Evolutionary conservation across 495 filamentous ascomycete genomes (phyloP), one percentile per base, ranked within the genome.

Genomic region (Xylaria sp.): DNA sequence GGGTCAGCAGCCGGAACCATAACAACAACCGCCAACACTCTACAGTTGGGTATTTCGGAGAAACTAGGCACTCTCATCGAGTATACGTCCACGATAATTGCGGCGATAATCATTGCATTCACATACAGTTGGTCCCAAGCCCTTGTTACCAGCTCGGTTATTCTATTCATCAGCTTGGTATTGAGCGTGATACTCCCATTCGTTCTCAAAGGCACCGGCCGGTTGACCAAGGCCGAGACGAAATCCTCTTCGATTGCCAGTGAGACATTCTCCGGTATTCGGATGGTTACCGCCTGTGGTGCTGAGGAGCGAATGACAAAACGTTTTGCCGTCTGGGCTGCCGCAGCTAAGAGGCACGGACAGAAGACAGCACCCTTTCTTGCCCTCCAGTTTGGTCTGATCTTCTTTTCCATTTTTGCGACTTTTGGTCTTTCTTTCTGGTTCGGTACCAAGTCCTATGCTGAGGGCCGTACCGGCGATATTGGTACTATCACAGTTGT

Each of bases 201-300:
- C n/a, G 85, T 89, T 68, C 80, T 91, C 50, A 89, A 87, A 71
- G 81, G 84, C 17, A 84, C 85, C 43, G 80, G 72, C 19, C 77
- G 70, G 29, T 68, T 81, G 5, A 80, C 76, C 33, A 79, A 74
- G 35, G 82, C 83, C 17, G 83, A 85, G 70, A 79, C 75, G 9
- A 88, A 88, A 73, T 88, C 88, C 2, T 86, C 85, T 0, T 84
- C 86, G 14, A 75, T 92, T 3, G 89, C 90, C 5, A 87, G 84
- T 65, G 90, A 90, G 74, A 83, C 84, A 2, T 82, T 90, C 66
- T 79, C 81, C 2, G 81, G 82, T 33, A 84, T 90, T 24, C 82
- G 89, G 29, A 90, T 90, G 79, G 84, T 92, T 21, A 82, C 86
- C 15, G 89, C 90, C 6, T 91, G 90, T 75, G 88, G 90, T 37